Base-by-base conservation (phyloP, 495 filamentous ascomycete species). In the Hypoxylon lenormandii region DNA sequence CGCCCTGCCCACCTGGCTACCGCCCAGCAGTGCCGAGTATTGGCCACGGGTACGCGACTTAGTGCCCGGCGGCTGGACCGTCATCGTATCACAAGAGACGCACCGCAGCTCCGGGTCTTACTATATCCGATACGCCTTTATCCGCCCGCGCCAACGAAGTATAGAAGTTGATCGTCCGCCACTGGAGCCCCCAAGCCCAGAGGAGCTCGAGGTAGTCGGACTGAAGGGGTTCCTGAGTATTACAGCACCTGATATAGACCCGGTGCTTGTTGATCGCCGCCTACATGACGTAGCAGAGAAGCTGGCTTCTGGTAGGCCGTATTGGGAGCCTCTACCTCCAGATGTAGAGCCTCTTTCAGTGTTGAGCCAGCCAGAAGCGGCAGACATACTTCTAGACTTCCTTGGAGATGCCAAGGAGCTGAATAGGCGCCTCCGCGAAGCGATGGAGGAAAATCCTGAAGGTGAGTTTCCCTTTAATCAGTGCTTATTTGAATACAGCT, bases 201-300 rank as follows among this genome's bases (percentile, higher is more conserved):
- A 69, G 26, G 43, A 69, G 26, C 59, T 69, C 40, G 60, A 64
- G 23, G 60, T 69, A 5, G 30, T 56, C 12, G 66, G 66, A 13
- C 51, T 69, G 18, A 64, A 69, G 51, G 66, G 59, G 36, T 69
- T 69, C 43, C 45, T 69, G 18, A 8, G 36, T 28, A 13, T 43
- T 40, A 69, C 60, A 15, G 60, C 66, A 15, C 59, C 59, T 2
- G 66, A 64, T 28, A 51, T 69, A 12, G 60, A 69, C 28, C 30
- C 52, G 18, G 40, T 26, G 26, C n/a, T 64, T 51, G 28, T 69
- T 16, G 66, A 69, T 76, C 18, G 48, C 50, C 43, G 75, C 63
- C 13, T 80, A 45, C 13, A 26, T 2, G 50, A 46, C 2, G 19
- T 33, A 33, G 33, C 33, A 0, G 36, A 42, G 51, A 40, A 55